phyloP scores from a whole-genome alignment of 257 asterid genomes.

The Rehmannia glutinosa region DNA sequence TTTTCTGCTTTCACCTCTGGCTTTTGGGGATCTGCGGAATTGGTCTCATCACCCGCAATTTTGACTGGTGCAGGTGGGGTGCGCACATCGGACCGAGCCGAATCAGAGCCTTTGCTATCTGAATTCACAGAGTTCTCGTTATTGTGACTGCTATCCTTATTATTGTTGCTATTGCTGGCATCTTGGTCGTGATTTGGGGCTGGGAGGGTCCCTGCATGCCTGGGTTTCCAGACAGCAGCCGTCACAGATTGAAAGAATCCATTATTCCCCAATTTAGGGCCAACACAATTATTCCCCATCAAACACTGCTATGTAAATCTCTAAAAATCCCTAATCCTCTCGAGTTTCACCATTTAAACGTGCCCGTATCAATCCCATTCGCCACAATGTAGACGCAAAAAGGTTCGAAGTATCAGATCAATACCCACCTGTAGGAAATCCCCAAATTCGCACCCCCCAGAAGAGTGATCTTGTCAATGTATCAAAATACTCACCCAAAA shows the following conservation, averaged over 20 bases:
- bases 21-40: slow-evolving; percentile 16
- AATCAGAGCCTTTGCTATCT: slow-evolving; percentile 25
- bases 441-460: background rate
- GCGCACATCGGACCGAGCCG: slow-evolving; percentile 24
- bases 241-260: slow-evolving; percentile 78
- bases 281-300: slow-evolving; percentile 74
- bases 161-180: slow-evolving; percentile 15
- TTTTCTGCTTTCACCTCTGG: slow-evolving; percentile 14
- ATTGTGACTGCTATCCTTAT: background rate
- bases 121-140: slow-evolving; percentile 27
- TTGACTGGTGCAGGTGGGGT: slow-evolving; percentile 43
- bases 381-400: slow-evolving; percentile 2
- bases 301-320: slow-evolving; percentile 19
- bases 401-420: background rate
- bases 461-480: background rate
- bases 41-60: slow-evolving; percentile 26
- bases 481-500: background rate
- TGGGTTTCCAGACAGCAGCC: slow-evolving; percentile 38
- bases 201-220: slow-evolving; percentile 42
- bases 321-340: slow-evolving; percentile 26
- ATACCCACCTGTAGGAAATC: background rate
- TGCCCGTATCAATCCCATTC: slow-evolving; percentile 31
- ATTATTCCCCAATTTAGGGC: slow-evolving; percentile 65
- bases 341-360: slow-evolving; percentile 26
- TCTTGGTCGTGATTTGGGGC: slow-evolving; percentile 37